phyloP scores from a whole-genome alignment of 1,139 yeast species.

The Wickerhamomyces sp. region DNA sequence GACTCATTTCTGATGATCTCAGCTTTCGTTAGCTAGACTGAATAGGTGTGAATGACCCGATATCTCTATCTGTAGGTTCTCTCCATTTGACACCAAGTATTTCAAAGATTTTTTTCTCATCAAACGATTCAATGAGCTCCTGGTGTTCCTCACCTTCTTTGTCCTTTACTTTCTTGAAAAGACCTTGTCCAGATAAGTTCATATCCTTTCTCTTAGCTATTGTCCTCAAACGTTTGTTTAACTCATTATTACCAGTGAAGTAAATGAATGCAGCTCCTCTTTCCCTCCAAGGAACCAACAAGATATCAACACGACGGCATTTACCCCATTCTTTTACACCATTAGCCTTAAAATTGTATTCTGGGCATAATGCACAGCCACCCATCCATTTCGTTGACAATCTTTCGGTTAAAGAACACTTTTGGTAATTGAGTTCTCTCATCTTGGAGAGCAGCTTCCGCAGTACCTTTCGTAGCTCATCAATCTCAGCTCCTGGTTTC shows the following conservation, averaged over 20 bases:
- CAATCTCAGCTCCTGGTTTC: conserved; percentile 28
- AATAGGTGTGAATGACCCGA: conserved; percentile 19
- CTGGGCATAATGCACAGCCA: conserved; percentile 15
- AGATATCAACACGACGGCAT: conserved; percentile 54
- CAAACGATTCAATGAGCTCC: conserved; percentile 38
- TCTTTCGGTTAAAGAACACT: conserved; percentile 9
- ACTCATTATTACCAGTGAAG: conserved; percentile 54
- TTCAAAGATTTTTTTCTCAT: conserved; percentile 45
- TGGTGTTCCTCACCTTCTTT: conserved; percentile 14
- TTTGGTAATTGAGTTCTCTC: conserved; percentile 16
- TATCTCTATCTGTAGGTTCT: conserved; percentile 42
- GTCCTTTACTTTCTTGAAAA: conserved; percentile 26
- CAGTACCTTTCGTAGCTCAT: conserved; percentile 15
- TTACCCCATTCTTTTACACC: conserved; percentile 19
- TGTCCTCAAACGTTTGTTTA: conserved; percentile 46
- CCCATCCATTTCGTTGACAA: conserved; percentile 14
- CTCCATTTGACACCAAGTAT: conserved; percentile 39
- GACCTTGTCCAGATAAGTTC: conserved; percentile 45
- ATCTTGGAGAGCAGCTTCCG: conserved; percentile 29
- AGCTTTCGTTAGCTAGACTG: not conserved
- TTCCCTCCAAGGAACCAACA: conserved; percentile 44
- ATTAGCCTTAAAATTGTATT: conserved; percentile 11
- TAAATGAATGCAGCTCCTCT: conserved; percentile 51
- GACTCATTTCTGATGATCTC: too few species aligned
- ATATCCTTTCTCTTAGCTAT: conserved; percentile 41